phyloP scores from a whole-genome alignment of 371 early-diverging fungal species.

The Cladochytrium tenue region DNA sequence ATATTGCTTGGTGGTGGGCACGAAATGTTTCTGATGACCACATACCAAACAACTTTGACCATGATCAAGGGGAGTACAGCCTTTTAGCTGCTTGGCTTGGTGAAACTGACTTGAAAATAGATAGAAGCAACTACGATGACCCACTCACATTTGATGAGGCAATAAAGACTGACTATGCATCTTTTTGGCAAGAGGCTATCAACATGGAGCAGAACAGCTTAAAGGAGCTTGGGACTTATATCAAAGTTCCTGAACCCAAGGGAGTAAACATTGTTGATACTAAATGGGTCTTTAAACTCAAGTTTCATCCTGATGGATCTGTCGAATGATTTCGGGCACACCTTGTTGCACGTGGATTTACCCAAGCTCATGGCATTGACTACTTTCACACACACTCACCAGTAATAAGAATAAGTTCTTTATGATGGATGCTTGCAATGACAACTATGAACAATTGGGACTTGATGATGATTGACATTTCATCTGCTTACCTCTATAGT shows the following conservation, averaged over 20 bases:
- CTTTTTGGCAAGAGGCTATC: conserved; percentile 7
- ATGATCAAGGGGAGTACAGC: too few relatives aligned
- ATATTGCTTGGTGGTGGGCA: too few relatives aligned
- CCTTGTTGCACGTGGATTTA: conserved; percentile 35
- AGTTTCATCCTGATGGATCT: conserved; percentile 27
- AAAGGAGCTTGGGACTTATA: neutral
- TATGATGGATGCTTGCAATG: conserved; percentile 19
- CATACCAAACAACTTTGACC: too few relatives aligned
- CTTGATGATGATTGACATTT: conserved; percentile 1
- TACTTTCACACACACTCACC: conserved; percentile 35
- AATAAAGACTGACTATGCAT: neutral
- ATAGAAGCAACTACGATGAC: neutral
- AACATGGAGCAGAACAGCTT: neutral
- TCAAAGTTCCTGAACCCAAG: neutral
- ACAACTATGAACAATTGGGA: conserved; percentile 5
- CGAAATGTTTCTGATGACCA: too few relatives aligned
- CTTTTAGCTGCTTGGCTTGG: too few relatives aligned
- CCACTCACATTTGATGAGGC: neutral
- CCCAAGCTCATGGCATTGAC: conserved; percentile 30
- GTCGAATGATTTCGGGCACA: conserved; percentile 33
- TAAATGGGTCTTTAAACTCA: conserved; percentile 40
- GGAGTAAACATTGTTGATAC: conserved; percentile 14
- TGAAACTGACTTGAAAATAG: too few relatives aligned
- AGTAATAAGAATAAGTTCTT: conserved; percentile 14
- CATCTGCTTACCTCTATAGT: conserved; percentile 19